Base-by-base conservation (phyloP, 768 basidiomycete genomes). In the Glaciozyma martinii region DNA sequence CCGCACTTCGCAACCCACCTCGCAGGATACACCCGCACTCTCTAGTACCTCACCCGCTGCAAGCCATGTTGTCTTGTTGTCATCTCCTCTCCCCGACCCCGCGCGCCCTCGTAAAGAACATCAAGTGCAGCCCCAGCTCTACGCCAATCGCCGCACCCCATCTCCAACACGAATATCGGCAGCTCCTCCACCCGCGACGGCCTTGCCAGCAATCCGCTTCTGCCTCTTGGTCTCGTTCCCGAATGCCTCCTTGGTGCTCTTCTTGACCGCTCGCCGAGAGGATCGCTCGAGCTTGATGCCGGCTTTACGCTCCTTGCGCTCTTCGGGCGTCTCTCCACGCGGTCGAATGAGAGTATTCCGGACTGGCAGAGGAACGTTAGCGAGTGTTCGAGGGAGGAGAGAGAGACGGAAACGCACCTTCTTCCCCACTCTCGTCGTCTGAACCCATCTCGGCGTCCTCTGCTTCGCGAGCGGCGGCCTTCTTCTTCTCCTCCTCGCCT, bases 311-410 rank as follows among this genome's bases (percentile, higher is more conserved):
- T 77, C 78, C 66, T 77, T 78, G 71, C 78, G 77, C 53, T 80
- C 79, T 58, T 79, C 78, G 60, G 72, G 70, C 1, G 84, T 81
- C 76, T 99, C 95, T 66, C 85, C 80, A 61, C 86, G 85, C 0
- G 86, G 79, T 42, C 95, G 83, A 15, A 82, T 78, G 62, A 89
- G 75, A 1, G 88, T 89, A 62, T 80, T 78, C 69, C 76, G 75
- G 43, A 47, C 32, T 44, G 56, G 37, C 58, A 42, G 32, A 25
- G 3, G 30, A 47, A 33, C 1, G 33, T 7, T 50, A 37, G 4
- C 4, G 27, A 10, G 27, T 9, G 4, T 23, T n/a, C 23, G 50
- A 29, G 23, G 27, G 27, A 52, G 18, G 27, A 37, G 7, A 9
- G 21, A 33, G 12, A 12, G 18, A 49, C 18, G 59, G 30, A 46